A percentile compares a stretch with the other conserved stretches of the same genome.
These are phyloP conservation scores for Coelastrella sp. DNA, from an alignment of 139 green algal species.

Conservation along the genomic window DNA sequence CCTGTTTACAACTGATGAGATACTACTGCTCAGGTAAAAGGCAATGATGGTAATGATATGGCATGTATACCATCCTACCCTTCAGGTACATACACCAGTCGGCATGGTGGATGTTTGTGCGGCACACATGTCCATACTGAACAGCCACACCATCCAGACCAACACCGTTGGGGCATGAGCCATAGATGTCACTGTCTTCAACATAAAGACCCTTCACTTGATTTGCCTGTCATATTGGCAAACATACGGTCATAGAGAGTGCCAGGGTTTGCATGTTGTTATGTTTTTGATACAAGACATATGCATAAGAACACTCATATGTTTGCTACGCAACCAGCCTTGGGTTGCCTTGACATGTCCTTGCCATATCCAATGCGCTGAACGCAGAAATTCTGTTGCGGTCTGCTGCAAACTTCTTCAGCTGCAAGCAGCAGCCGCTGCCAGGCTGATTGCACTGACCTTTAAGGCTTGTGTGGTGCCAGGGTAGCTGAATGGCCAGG, in stretches of 20 bases:
- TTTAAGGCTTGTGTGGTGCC: neutral
- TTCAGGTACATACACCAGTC: conserved; percentile 53
- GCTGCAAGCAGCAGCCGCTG: conserved; percentile 33
- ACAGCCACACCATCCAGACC: conserved; percentile 46
- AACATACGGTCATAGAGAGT: neutral
- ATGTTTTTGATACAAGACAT: no score
- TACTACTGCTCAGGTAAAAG: no score
- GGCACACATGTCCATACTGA: conserved; percentile 51
- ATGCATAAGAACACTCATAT: no score
- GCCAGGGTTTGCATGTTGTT: no score
- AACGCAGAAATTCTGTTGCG: no score
- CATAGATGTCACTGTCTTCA: conserved; percentile 37
- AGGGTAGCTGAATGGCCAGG: neutral
- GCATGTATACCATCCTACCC: neutral
- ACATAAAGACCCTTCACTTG: conserved; percentile 32
- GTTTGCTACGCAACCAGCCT: no score
- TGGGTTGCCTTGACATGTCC: no score
- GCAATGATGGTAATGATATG: no score
- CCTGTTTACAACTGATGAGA: no score
- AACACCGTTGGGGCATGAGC: neutral
- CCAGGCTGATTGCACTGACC: neutral
- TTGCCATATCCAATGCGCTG: no score
- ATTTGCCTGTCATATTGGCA: neutral
- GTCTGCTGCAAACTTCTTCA: no score
- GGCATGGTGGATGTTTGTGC: conserved; percentile 11